Conservation (phyloP, 2,329 filamentous ascomycete species). For the Drechslera avenae region DNA sequence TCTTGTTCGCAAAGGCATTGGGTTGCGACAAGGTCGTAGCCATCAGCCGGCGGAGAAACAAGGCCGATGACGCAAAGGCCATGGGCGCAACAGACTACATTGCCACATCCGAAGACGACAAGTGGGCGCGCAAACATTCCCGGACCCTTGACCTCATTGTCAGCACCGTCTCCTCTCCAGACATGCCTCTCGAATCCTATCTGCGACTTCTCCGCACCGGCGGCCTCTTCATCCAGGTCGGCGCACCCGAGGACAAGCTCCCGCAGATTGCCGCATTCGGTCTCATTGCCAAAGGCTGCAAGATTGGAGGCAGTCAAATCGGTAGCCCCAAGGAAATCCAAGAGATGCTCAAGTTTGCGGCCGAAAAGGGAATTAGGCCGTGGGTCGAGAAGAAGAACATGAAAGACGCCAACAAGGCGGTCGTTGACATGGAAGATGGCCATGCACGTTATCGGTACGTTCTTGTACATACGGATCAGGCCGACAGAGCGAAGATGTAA, state of each 20-base stretch:
- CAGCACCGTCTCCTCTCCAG: constrained; percentile 61
- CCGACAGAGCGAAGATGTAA: constrained; percentile 33
- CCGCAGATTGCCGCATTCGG: constrained; percentile 63
- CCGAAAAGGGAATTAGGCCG: constrained; percentile 62
- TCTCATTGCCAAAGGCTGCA: constrained; percentile 62
- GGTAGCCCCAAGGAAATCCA: constrained; percentile 63
- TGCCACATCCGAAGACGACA: constrained; percentile 43
- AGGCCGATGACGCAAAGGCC: constrained; percentile 64
- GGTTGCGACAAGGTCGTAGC: constrained; percentile 71
- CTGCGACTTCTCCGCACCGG: constrained; percentile 64
- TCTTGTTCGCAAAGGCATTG: constrained; percentile 73
- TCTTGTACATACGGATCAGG: constrained; percentile 37
- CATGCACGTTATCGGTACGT: constrained; percentile 56
- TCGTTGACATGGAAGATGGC: constrained; percentile 63
- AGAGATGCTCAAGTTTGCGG: constrained; percentile 66
- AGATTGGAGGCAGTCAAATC: constrained; percentile 53
- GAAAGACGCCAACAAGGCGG: constrained; percentile 59
- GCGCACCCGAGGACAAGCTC: constrained; percentile 65
- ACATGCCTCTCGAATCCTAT: constrained; percentile 69
- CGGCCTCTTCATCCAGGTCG: constrained; percentile 70
- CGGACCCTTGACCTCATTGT: constrained; percentile 65
- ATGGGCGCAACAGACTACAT: constrained; percentile 72
- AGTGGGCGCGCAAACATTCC: constrained; percentile 66
- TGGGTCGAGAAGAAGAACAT: constrained; percentile 67
- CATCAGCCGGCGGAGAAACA: constrained; percentile 64